A percentile compares a stretch with the other conserved stretches of the same genome.
These are phyloP conservation scores for Monosporascus cannonballus DNA, from an alignment of 2,329 filamentous ascomycete species.

Conservation along the genomic window DNA sequence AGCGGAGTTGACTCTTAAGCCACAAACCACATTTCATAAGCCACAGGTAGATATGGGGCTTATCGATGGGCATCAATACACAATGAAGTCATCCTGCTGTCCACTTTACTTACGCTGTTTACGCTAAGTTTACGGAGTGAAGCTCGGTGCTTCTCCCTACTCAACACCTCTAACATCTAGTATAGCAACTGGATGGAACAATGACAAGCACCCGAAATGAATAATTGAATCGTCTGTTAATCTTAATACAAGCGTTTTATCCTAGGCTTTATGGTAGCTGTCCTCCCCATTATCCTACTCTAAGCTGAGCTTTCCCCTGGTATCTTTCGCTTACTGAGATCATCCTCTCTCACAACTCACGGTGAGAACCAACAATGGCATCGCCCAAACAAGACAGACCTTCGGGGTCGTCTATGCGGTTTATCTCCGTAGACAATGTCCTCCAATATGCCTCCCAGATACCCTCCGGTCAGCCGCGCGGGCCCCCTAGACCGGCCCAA, in stretches of 20 bases:
- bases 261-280: no score
- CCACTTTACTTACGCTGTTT: background rate
- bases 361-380: background rate
- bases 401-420: slow-evolving; percentile 49
- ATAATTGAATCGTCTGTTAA: no score
- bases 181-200: no score
- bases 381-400: background rate
- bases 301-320: no score
- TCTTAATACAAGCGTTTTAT: no score
- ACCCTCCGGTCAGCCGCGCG: slow-evolving; percentile 83
- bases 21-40: background rate
- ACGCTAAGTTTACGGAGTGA: background rate
- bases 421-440: slow-evolving; percentile 89
- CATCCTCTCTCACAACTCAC: background rate
- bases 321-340: no score
- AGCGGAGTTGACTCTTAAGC: no score
- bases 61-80: no score
- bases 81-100: background rate
- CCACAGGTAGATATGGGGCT: background rate
- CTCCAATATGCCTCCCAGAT: slow-evolving; percentile 92
- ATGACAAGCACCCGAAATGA: no score
- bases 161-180: no score
- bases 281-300: no score
- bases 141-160: background rate
- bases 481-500: slow-evolving; percentile 51